phyloP scores from a whole-genome alignment of 352 stramenopile species.

The Aphanomyces cochlioides region DNA sequence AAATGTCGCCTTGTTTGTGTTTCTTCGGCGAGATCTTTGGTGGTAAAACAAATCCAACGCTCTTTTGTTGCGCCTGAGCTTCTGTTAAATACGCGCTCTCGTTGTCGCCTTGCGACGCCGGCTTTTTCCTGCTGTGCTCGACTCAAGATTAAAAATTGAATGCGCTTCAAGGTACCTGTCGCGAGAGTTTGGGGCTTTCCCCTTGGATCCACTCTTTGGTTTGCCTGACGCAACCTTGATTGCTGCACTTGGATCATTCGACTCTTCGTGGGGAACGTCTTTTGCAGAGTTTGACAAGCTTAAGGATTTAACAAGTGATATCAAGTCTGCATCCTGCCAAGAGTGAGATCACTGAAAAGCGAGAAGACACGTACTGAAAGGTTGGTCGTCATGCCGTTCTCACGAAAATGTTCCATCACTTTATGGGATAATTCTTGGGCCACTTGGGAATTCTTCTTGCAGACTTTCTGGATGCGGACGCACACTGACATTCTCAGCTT shows the following conservation, averaged over 20 bases:
- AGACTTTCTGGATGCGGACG: conserved; percentile 63
- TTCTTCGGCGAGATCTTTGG: conserved; percentile 66
- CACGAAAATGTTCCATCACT: conserved; percentile 52
- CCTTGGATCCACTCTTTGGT: no score
- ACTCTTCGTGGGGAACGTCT: no score
- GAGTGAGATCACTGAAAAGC: no score
- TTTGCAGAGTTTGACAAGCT: no score
- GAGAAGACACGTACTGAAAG: neutral
- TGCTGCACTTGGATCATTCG: no score
- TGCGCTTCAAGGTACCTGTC: no score
- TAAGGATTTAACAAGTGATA: neutral
- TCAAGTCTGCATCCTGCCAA: neutral
- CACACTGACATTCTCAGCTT: conserved; percentile 64
- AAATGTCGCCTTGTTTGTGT: conserved; percentile 72
- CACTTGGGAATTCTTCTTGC: conserved; percentile 58
- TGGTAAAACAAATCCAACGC: conserved; percentile 57
- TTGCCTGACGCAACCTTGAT: no score
- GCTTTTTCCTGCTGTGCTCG: neutral
- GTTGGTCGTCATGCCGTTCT: conserved; percentile 38
- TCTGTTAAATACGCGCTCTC: conserved; percentile 66
- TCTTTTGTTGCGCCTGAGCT: conserved; percentile 65
- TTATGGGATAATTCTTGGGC: conserved; percentile 58
- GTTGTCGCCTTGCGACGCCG: conserved; percentile 27
- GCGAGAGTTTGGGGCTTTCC: no score
- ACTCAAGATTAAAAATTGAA: no score